These are phyloP conservation scores for Diplodia mutila DNA, from an alignment of 2,329 filamentous ascomycete genomes.

Conservation along the genomic window DNA sequence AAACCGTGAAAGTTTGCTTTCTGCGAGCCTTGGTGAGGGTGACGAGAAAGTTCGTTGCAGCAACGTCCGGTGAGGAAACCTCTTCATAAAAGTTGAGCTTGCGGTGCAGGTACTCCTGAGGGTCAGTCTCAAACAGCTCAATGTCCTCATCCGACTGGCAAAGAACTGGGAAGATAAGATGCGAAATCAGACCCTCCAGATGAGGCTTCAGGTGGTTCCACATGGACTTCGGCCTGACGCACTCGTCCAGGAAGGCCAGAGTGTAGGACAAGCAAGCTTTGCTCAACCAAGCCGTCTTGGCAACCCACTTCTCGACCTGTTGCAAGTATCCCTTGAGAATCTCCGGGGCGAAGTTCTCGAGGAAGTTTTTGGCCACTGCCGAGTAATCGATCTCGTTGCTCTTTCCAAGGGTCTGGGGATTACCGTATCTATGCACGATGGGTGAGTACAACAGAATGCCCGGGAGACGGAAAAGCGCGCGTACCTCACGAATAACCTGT, in stretches of 20 bases:
- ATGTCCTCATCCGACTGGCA: slow-evolving; percentile 92
- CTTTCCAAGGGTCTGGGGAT: slow-evolving; percentile 74
- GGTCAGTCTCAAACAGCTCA: slow-evolving; percentile 91
- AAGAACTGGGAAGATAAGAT: slow-evolving; percentile 93
- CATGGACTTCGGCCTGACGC: slow-evolving; percentile 95
- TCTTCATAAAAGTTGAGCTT: slow-evolving; percentile 99
- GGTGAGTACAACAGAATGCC: slow-evolving; percentile 28
- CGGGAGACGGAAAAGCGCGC: neutral
- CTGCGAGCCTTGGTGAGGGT: slow-evolving; percentile 91
- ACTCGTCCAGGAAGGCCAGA: slow-evolving; percentile 93
- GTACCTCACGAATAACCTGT: slow-evolving; percentile 89
- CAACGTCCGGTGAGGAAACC: slow-evolving; percentile 90
- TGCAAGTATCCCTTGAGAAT: slow-evolving; percentile 93
- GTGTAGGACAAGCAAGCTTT: slow-evolving; percentile 92
- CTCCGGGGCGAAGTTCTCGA: slow-evolving; percentile 87
- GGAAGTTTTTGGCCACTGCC: slow-evolving; percentile 88
- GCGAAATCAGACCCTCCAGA: slow-evolving; percentile 88
- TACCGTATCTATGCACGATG: slow-evolving; percentile 73
- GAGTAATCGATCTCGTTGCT: slow-evolving; percentile 75
- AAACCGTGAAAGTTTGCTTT: slow-evolving; percentile 93
- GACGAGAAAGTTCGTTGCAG: slow-evolving; percentile 94
- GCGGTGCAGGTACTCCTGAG: slow-evolving; percentile 93
- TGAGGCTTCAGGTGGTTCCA: slow-evolving; percentile 94
- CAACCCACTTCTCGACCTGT: slow-evolving; percentile 97
- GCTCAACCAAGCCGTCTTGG: slow-evolving; percentile 92